Evolutionary conservation across 2,329 filamentous ascomycete species (phyloP), one percentile per base, ranked within the genome.

Genomic region (Lasiodiplodia theobromae): DNA sequence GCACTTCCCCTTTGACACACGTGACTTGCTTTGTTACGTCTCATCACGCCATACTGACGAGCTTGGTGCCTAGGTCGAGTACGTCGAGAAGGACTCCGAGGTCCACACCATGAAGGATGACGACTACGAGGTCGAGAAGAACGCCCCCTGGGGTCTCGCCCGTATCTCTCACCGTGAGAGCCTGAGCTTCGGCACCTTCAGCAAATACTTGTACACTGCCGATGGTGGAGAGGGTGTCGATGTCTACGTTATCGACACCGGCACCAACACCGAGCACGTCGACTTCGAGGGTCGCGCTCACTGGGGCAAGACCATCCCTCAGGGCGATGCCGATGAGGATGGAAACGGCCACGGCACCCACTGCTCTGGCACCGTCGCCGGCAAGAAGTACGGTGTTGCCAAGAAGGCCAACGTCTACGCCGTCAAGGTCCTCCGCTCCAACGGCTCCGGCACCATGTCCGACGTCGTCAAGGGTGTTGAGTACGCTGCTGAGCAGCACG

Each of bases 391-490:
- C 80, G 96, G 96, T 88, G 96, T 99, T 72, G 95, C 96, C 81
- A 99, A 99, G 91, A 97, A 98, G 89, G 96, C 96, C 79, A 90
- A 93, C 75, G 86, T 99, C 81, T 94, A 96, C 78, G 96, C 96
- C 73, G 94, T 99, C 86, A 99, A 99, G 91, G 96, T 99, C 51
- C 92, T 99, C 75, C 90, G 92, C 80, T 97, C 95, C 76, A 99
- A 97, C 83, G 96, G 96, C 76, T 97, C 95, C 62, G 96, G 96
- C 77, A 94, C 93, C 80, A 99, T 99, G 96, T 94, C 94, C 69
- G 96, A 99, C 79, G 96, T 99, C 75, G 93, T 99, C 78, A 97
- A 97, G 86, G 96, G 96, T 81, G 96, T 99, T 72, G 95, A 99
- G 84, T 98, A 89, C 85, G 96, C 96, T 76, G 94, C 93, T 74